A percentile compares a stretch with the other conserved stretches of the same genome.
phyloP scores from a whole-genome alignment of 2,329 filamentous ascomycete genomes.

The Arthrobotrys conoides region DNA sequence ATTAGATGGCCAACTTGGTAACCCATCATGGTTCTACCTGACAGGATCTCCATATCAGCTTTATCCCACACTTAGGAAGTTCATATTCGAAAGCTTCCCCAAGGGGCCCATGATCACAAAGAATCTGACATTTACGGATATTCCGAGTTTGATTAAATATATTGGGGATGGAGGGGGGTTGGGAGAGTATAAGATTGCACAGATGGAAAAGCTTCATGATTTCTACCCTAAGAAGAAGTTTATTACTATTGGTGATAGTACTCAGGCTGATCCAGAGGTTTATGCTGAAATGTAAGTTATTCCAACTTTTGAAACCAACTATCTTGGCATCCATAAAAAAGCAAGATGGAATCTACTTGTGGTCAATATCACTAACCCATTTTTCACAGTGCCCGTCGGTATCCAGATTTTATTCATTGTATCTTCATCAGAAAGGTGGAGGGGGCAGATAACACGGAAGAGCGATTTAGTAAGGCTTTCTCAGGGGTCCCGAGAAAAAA shows the following conservation, averaged over 20 bases:
- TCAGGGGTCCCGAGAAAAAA: constrained; percentile 76
- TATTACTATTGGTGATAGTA: constrained; percentile 89
- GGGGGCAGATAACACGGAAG: constrained; percentile 66
- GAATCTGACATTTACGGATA: constrained; percentile 71
- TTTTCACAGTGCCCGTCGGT: constrained; percentile 66
- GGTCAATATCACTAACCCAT: constrained; percentile 64
- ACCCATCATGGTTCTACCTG: constrained; percentile 89
- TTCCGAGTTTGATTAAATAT: constrained; percentile 11
- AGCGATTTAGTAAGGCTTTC: constrained; percentile 87
- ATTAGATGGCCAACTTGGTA: constrained; percentile 71
- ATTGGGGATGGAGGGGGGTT: constrained; percentile 69
- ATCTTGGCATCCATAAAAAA: neutral
- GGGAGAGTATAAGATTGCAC: constrained; percentile 85
- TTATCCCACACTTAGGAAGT: constrained; percentile 85
- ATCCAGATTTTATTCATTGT: constrained; percentile 82
- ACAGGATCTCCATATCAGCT: constrained; percentile 95
- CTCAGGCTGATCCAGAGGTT: constrained; percentile 89
- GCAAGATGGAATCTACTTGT: neutral
- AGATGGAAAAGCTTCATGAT: constrained; percentile 81
- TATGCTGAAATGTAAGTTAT: constrained; percentile 81
- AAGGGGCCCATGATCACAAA: constrained; percentile 86
- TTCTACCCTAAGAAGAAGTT: constrained; percentile 86
- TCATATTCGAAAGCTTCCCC: constrained; percentile 79
- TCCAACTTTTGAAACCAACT: neutral
- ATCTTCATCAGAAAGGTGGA: constrained; percentile 71